phyloP scores from a whole-genome alignment of 169 alveolate species.

The Cryptosporidium sp. region DNA sequence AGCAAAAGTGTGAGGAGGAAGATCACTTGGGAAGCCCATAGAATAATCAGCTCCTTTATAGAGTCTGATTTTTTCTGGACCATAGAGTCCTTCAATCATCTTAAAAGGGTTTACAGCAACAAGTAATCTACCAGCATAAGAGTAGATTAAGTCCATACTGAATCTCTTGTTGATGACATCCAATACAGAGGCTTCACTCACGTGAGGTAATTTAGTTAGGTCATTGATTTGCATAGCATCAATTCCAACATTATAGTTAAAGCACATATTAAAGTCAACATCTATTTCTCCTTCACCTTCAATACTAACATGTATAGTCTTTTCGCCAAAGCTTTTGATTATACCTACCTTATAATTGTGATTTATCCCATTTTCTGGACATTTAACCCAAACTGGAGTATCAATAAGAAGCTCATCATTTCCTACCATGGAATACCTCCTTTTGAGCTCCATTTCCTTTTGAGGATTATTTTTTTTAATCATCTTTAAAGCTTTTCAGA shows the following conservation, averaged over 20 bases:
- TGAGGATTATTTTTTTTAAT: background rate
- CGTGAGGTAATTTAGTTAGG: constrained; percentile 87
- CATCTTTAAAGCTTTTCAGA: background rate
- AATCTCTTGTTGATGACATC: constrained; percentile 92
- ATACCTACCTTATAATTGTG: constrained; percentile 47
- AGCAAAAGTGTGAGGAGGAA: constrained; percentile 89
- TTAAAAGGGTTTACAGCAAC: constrained; percentile 87
- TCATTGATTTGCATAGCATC: constrained; percentile 80
- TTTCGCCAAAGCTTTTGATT: constrained; percentile 31
- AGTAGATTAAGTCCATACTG: constrained; percentile 78
- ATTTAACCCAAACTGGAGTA: constrained; percentile 65
- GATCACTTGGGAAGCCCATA: constrained; percentile 84
- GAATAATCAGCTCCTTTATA: constrained; percentile 82
- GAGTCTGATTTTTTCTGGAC: constrained; percentile 79
- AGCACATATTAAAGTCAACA: constrained; percentile 57
- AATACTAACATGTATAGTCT: constrained; percentile 30
- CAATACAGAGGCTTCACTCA: constrained; percentile 93
- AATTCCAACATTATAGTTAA: constrained; percentile 69
- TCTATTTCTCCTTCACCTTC: constrained; percentile 67
- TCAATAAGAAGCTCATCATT: constrained; percentile 33
- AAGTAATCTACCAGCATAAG: constrained; percentile 87
- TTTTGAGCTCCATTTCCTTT: constrained; percentile 45
- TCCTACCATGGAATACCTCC: constrained; percentile 53
- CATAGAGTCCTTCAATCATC: constrained; percentile 83
- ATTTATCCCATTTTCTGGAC: constrained; percentile 44